Percentiles rank a stretch among this genome's conserved stretches.
Conservation (phyloP, 2,329 filamentous ascomycete genomes). For the Trichoderma koningii region DNA sequence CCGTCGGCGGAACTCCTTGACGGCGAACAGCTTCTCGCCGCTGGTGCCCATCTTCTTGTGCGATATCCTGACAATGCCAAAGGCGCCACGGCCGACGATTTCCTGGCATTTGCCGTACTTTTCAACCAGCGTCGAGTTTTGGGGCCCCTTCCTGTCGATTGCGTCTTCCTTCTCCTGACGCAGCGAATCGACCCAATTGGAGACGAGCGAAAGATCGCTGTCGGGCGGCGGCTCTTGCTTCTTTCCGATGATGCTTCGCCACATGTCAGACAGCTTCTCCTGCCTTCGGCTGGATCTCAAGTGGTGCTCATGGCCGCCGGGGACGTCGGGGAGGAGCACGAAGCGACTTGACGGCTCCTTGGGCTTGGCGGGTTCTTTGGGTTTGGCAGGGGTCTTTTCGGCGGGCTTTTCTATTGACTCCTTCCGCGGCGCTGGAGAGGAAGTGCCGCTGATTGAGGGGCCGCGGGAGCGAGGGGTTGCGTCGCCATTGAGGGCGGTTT, state of each 20-base stretch:
- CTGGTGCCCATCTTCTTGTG: slow-evolving; percentile 88
- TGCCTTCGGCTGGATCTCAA: slow-evolving; percentile 88
- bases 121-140: slow-evolving; percentile 75
- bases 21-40: slow-evolving; percentile 89
- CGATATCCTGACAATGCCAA: slow-evolving; percentile 95
- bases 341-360: slow-evolving; percentile 54
- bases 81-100: slow-evolving; percentile 91
- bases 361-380: slow-evolving; percentile 36
- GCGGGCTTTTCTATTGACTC: slow-evolving; percentile 39
- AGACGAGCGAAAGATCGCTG: slow-evolving; percentile 87
- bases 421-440: slow-evolving; percentile 48
- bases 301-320: slow-evolving; percentile 81
- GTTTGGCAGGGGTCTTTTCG: slow-evolving; percentile 35
- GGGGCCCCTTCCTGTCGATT: slow-evolving; percentile 75
- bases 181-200: slow-evolving; percentile 92
- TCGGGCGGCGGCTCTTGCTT: slow-evolving; percentile 74
- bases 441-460: slow-evolving; percentile 40
- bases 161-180: slow-evolving; percentile 86
- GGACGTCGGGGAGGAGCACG: slow-evolving; percentile 50
- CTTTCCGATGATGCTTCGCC: slow-evolving; percentile 81
- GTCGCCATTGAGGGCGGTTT: slow-evolving; percentile 41
- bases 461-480: slow-evolving; percentile 40
- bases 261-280: slow-evolving; percentile 92
- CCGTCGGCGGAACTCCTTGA: slow-evolving; percentile 95
- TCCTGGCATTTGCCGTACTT: slow-evolving; percentile 99